A percentile compares a stretch with the other conserved stretches of the same genome.
Conservation (phyloP, 2,329 filamentous ascomycete species). For the Aureobasidium sp. region DNA sequence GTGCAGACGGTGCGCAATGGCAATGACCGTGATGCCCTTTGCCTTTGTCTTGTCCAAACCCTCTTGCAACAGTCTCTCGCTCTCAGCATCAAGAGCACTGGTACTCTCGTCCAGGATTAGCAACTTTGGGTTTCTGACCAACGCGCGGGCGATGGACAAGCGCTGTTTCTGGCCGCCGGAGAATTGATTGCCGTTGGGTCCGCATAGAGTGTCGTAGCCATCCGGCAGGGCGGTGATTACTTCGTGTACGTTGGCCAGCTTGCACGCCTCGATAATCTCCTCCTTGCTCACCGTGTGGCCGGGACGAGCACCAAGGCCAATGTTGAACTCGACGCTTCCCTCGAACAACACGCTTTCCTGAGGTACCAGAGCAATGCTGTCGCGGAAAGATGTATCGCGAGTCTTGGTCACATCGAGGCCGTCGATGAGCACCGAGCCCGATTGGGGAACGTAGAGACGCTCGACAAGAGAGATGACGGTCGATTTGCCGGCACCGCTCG, state of each 20-base stretch:
- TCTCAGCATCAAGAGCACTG: conserved; percentile 35
- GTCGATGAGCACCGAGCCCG: conserved; percentile 54
- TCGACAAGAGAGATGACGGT: conserved; percentile 33
- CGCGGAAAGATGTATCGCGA: conserved; percentile 32
- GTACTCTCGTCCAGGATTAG: conserved; percentile 36
- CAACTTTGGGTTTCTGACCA: conserved; percentile 34
- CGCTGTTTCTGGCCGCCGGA: conserved; percentile 37
- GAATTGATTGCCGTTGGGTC: conserved; percentile 32
- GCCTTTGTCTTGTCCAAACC: conserved; percentile 29
- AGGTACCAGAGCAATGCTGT: conserved; percentile 36
- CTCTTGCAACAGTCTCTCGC: conserved; percentile 31
- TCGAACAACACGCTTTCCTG: conserved; percentile 42
- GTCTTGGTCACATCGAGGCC: conserved; percentile 29
- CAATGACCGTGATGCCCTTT: conserved; percentile 31
- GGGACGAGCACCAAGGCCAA: conserved; percentile 38
- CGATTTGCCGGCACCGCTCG: conserved; percentile 32
- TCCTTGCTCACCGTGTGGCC: conserved; percentile 46
- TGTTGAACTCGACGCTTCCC: conserved; percentile 34
- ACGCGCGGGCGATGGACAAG: conserved; percentile 34
- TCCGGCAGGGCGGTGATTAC: conserved; percentile 53
- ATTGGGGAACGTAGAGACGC: conserved; percentile 51
- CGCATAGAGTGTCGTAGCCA: conserved; percentile 53
- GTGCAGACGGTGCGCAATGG: conserved; percentile 36
- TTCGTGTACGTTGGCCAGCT: conserved; percentile 61
- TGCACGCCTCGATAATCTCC: conserved; percentile 59